Evolutionary conservation across 176 grass and related monocot genomes (phyloP), one percentile per base, ranked within the genome.

Genomic region (Carex kokanica): DNA sequence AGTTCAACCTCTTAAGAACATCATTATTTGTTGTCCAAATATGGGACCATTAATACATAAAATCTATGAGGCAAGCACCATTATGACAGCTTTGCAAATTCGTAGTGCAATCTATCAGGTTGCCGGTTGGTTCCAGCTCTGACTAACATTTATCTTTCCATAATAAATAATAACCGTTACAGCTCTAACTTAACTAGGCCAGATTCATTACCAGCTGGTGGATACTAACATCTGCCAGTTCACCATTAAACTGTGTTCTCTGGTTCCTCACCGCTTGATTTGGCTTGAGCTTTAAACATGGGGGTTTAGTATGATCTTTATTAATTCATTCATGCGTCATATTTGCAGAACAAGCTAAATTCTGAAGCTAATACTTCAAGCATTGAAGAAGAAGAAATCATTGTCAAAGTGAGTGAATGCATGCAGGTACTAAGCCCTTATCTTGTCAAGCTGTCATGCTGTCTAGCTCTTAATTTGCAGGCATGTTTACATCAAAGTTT

Each of bases 331-430:
- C 60, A 40, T 90, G 11, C 49, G 72, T 49, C 20, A 55, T 29
- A 83, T 49, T 60, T 81, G 75, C 88, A 97, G 92, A 89, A 66
- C 17, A 92, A 89, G 75, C 51, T 92, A 72, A 83, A 66, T 15
- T 10, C 73, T 17, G 78, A 85, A 55, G 27, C 51, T 31, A 64
- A 86, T 53, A 87, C 86, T 65, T 87, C 53, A 6, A 87, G 66
- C 43, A 60, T 88, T 1, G 84, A 87, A 64, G 88, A 86, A 84
- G 85, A 94, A 56, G 56, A 78, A 9, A 74, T 90, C 75, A 36
- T 59, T 61, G 36, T 84, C 66, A 95, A 95, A 95, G 88, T 92
- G 63, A 89, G 84, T 8, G 86, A 91, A 85, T 93, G 91, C 88
- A 88, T 98, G 93, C 89, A 95, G 96, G 93, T 88, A 84, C 74